Conservation (phyloP, 2,329 filamentous ascomycete genomes). For the Ilyonectria sp. region DNA sequence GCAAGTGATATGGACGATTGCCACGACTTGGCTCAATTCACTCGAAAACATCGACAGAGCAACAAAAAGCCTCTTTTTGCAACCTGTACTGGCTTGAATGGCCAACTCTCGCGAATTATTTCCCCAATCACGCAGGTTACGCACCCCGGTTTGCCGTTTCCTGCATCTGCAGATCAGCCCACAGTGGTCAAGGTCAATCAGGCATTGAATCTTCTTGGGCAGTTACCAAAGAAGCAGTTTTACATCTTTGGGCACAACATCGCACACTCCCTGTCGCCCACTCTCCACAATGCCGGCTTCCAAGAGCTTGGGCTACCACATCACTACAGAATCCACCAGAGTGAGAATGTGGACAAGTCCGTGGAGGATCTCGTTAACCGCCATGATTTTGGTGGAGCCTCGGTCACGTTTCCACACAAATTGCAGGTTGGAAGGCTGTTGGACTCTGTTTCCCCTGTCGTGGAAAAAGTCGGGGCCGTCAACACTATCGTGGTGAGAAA, state of each 20-base stretch:
- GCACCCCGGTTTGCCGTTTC: slow-evolving; percentile 9
- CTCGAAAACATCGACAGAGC: not conserved
- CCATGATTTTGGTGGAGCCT: slow-evolving; percentile 29
- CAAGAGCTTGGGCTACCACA: slow-evolving; percentile 15
- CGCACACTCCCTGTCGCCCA: slow-evolving; percentile 25
- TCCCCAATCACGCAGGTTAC: slow-evolving; percentile 17
- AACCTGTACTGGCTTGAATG: slow-evolving; percentile 5
- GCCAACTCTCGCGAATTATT: slow-evolving; percentile 17
- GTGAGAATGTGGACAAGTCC: slow-evolving; percentile 19
- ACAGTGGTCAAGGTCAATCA: slow-evolving; percentile 18
- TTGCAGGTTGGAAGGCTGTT: slow-evolving; percentile 22
- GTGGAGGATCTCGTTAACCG: slow-evolving; percentile 20
- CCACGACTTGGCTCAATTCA: not conserved
- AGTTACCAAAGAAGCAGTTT: slow-evolving; percentile 22
- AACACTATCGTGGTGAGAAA: slow-evolving; percentile 26
- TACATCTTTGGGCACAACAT: slow-evolving; percentile 34
- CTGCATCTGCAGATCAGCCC: slow-evolving; percentile 8
- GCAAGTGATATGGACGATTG: slow-evolving; percentile 1
- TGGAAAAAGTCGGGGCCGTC: slow-evolving; percentile 21
- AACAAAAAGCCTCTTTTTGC: slow-evolving; percentile 9
- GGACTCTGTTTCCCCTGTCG: slow-evolving; percentile 16
- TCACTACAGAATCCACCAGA: slow-evolving; percentile 28
- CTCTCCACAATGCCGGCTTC: slow-evolving; percentile 30
- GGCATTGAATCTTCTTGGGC: slow-evolving; percentile 6
- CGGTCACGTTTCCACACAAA: slow-evolving; percentile 27